Percentiles rank a stretch among this genome's conserved stretches.
phyloP scores from a whole-genome alignment of 805 yeast species.

The Myxozyma udenii region DNA sequence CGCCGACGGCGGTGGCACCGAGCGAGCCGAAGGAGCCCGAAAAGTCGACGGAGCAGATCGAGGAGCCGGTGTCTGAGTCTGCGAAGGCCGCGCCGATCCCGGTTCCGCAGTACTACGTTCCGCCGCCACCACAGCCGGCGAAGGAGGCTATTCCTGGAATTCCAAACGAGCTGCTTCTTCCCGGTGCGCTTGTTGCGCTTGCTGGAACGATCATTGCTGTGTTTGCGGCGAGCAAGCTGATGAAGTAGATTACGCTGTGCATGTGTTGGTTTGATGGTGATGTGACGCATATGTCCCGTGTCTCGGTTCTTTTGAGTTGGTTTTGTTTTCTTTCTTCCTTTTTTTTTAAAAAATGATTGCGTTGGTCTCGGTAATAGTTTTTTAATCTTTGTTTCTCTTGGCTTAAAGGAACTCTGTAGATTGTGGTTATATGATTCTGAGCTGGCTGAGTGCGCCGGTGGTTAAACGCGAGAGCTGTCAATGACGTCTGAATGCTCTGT shows the following conservation, averaged over 20 bases:
- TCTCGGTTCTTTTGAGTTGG: neutral
- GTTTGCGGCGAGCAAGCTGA: conserved; percentile 48
- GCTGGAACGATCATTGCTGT: conserved; percentile 60
- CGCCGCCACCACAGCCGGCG: conserved; percentile 9
- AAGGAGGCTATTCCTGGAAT: conserved; percentile 50
- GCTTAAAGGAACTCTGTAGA: no score
- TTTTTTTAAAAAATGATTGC: neutral
- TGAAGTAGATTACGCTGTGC: neutral
- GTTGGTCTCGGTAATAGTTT: neutral
- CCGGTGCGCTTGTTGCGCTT: conserved; percentile 58
- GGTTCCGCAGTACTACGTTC: conserved; percentile 5
- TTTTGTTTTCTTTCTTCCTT: neutral
- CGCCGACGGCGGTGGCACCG: conserved; percentile 7
- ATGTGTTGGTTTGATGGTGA: neutral
- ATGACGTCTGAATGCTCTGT: no score
- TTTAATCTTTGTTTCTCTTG: no score
- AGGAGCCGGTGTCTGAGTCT: neutral
- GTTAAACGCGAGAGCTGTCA: no score
- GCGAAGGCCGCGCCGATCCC: neutral
- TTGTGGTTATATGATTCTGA: no score
- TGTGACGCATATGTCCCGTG: neutral
- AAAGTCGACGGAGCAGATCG: neutral
- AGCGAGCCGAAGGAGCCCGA: conserved; percentile 1
- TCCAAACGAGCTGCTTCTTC: conserved; percentile 59
- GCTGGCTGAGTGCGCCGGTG: no score